Conservation (phyloP, 2,329 filamentous ascomycete genomes). For the Aspergillus alliaceus region DNA sequence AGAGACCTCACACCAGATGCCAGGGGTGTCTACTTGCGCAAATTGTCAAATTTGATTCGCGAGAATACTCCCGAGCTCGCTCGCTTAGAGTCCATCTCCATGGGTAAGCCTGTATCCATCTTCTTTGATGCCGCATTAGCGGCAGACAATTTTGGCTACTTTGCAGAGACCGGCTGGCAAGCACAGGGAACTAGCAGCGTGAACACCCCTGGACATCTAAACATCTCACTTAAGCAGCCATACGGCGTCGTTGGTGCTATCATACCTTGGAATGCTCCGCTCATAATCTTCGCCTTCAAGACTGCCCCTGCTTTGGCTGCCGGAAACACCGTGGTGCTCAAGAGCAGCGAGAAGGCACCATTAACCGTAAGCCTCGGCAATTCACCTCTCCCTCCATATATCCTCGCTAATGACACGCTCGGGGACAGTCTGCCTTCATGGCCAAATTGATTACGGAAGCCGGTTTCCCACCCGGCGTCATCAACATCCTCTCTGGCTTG, state of each 20-base stretch:
- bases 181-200: constrained; percentile 31
- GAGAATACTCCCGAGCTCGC: constrained; percentile 32
- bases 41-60: constrained; percentile 31
- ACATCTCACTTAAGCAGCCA: constrained; percentile 46
- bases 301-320: constrained; percentile 60
- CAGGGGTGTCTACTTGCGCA: constrained; percentile 33
- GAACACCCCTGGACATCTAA: constrained; percentile 28
- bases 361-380: constrained; percentile 48
- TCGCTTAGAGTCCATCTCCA: constrained; percentile 37
- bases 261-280: constrained; percentile 58
- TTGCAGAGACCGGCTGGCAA: constrained; percentile 29
- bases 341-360: constrained; percentile 64
- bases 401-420: background rate
- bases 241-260: constrained; percentile 60
- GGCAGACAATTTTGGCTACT: constrained; percentile 27
- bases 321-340: constrained; percentile 62
- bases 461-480: constrained; percentile 46
- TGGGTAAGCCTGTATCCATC: constrained; percentile 33
- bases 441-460: constrained; percentile 40
- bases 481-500: constrained; percentile 61
- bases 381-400: background rate
- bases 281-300: constrained; percentile 53
- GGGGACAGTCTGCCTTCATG: constrained; percentile 31
- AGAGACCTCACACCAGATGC: constrained; percentile 33
- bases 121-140: constrained; percentile 24